Conservation (phyloP, 1,139 yeast genomes). For the Scheffersomyces illinoinensis region DNA sequence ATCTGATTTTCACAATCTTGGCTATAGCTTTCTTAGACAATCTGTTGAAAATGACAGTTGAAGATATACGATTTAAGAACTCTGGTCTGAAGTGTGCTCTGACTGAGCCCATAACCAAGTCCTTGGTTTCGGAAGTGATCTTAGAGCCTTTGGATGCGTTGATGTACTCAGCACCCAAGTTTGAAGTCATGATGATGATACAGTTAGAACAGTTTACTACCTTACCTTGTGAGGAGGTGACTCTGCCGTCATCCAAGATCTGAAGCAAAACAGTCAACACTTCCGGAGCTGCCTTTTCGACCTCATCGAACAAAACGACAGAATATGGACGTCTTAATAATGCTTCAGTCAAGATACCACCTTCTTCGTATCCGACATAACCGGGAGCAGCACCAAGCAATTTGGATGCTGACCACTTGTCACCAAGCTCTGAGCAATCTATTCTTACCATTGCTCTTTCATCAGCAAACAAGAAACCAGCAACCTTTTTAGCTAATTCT, state of each 20-base stretch:
- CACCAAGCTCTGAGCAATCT: slow-evolving; percentile 95
- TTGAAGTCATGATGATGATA: slow-evolving; percentile 94
- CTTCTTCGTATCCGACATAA: slow-evolving; percentile 96
- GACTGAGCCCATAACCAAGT: slow-evolving; percentile 82
- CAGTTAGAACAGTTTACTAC: slow-evolving; percentile 90
- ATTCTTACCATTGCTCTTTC: slow-evolving; percentile 96
- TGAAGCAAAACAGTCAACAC: slow-evolving; percentile 89
- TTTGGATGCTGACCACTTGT: slow-evolving; percentile 93
- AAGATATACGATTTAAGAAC: slow-evolving; percentile 91
- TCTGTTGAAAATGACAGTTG: slow-evolving; percentile 89
- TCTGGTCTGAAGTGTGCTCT: slow-evolving; percentile 94
- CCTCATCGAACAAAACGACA: slow-evolving; percentile 92
- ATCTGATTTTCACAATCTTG: slow-evolving; percentile 84
- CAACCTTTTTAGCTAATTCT: slow-evolving; percentile 92
- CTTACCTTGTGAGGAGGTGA: slow-evolving; percentile 92
- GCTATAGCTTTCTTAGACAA: slow-evolving; percentile 88
- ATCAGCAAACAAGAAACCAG: slow-evolving; percentile 93
- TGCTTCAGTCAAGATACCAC: slow-evolving; percentile 94
- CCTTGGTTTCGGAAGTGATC: slow-evolving; percentile 66
- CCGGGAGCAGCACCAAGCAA: slow-evolving; percentile 98
- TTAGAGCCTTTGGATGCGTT: slow-evolving; percentile 65
- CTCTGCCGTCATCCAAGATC: slow-evolving; percentile 93
- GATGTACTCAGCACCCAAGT: slow-evolving; percentile 91
- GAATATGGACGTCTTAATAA: slow-evolving; percentile 91
- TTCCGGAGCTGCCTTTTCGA: slow-evolving; percentile 99